Conservation (phyloP, 371 early-diverging fungal species). For the Cladochytrium tenue region DNA sequence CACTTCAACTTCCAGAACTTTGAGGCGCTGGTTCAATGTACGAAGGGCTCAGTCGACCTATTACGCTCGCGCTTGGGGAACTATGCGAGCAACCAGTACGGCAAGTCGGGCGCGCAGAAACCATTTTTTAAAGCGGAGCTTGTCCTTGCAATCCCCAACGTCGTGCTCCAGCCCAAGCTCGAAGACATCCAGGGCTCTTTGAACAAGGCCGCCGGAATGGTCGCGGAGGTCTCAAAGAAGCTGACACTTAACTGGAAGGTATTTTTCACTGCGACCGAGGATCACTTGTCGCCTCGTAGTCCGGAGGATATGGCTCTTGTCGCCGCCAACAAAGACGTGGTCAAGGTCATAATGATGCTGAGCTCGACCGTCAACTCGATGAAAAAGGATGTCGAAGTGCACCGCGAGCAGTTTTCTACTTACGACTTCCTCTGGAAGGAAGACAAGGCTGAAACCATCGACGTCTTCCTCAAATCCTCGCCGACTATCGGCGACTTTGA, state of each 20-base stretch:
- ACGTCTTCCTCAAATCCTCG: conserved; percentile 48
- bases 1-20: conserved; percentile 58
- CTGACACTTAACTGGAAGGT: conserved; percentile 51
- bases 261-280: conserved; percentile 47
- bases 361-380: conserved; percentile 58
- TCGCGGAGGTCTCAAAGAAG: conserved; percentile 58
- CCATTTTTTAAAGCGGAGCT: conserved; percentile 65
- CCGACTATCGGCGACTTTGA: conserved; percentile 65
- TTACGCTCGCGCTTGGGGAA: conserved; percentile 54
- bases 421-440: conserved; percentile 67
- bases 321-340: conserved; percentile 65
- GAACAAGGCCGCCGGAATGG: conserved; percentile 53
- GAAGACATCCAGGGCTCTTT: conserved; percentile 64
- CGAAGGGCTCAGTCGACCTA: conserved; percentile 59
- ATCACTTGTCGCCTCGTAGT: conserved; percentile 41
- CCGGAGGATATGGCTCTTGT: conserved; percentile 63
- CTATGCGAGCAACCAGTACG: conserved; percentile 56
- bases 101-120: conserved; percentile 45
- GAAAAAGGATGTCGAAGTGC: conserved; percentile 63
- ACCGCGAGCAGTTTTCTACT: conserved; percentile 61
- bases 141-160: conserved; percentile 58
- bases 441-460: conserved; percentile 60
- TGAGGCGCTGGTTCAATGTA: conserved; percentile 61
- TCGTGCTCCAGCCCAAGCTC: conserved; percentile 62
- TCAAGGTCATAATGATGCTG: conserved; percentile 54